Percentiles rank a stretch among this genome's conserved stretches.
Conservation (phyloP, 2,329 filamentous ascomycete genomes). For the Cercospora citrullina region DNA sequence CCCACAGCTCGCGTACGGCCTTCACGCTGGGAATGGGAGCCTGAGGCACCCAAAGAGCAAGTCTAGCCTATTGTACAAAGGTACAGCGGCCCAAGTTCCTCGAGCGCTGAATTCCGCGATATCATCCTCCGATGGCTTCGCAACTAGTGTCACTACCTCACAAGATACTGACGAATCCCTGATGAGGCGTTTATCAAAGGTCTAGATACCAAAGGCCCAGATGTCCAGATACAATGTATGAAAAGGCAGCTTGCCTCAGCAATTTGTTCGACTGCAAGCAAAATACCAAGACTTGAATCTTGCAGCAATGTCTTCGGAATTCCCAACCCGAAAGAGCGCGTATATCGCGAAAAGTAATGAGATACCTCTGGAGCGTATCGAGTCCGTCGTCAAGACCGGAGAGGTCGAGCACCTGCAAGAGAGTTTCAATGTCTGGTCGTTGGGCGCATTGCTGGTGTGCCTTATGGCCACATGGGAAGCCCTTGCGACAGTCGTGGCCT, state of each 20-base stretch:
- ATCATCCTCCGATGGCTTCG: not conserved
- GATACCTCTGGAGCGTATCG: conserved; percentile 16
- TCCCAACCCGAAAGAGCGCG: conserved; percentile 1
- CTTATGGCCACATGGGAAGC: conserved; percentile 57
- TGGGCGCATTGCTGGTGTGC: conserved; percentile 49
- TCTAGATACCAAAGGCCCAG: not conserved
- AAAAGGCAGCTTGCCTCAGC: not conserved
- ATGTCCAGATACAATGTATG: not conserved
- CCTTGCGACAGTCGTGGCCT: conserved; percentile 49
- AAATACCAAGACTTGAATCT: not conserved
- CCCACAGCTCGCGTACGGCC: not conserved
- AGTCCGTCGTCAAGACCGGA: conserved; percentile 18
- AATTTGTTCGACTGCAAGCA: not conserved
- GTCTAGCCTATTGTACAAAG: not conserved
- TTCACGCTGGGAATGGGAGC: not conserved
- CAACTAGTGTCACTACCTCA: not conserved
- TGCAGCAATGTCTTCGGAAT: not conserved
- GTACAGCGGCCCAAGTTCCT: not conserved
- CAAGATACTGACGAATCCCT: not conserved
- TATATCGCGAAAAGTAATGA: conserved; percentile 9
- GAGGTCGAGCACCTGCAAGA: conserved; percentile 19
- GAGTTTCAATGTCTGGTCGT: conserved; percentile 41
- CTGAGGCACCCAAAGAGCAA: not conserved
- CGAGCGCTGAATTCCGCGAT: conserved; percentile 3
- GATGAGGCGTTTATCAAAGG: not conserved